Evolutionary conservation across 2,329 filamentous ascomycete genomes (phyloP), one percentile per base, ranked within the genome.

Genomic region (Pestalotiopsis sp.): DNA sequence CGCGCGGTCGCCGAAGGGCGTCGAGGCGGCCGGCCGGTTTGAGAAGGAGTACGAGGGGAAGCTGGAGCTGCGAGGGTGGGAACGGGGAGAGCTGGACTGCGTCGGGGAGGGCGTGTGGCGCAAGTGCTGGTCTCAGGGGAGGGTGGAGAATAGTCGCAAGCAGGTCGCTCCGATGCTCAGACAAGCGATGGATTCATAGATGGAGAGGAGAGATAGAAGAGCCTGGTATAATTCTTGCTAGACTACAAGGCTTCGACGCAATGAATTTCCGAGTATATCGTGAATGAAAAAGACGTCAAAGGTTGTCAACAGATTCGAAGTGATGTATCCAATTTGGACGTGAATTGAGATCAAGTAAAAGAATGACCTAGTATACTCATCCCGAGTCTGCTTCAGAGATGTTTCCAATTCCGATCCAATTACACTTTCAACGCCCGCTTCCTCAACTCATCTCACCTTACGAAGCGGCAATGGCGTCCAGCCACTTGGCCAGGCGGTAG

Each of bases 81-180:
- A 75, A 12, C 79, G 81, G 12, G 88, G 85, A 0, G 73, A 75
- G 61, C 74, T 89, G 64, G 84, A 88, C 73, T 70, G 74, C 25
- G 74, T 76, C 14, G 78, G 79, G 25, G 75, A 72, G 0, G 74
- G 78, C 4, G 78, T 74, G 64, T 88, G 84, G 82, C 84, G 89
- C 73, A 83, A 82, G 69, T 88, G 89, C 27, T 95, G 93, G 93
- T 83, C 81, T 73, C 93, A 95, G 81, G 82, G 84, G 23, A 85
- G 87, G 70, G 74, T 91, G 57, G 86, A 86, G 59, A 82, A 87
- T 68, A 91, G 89, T 73, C 82, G 90, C 72, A 92, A 92, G 79
- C 90, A 93, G 77, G 85, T 95, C 31, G 91, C 88, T 39, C 88
- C 92, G 13, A 83, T 92, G 72, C 74, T 92, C 75, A 86, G 90